Evolutionary conservation across 257 asterid genomes (phyloP).

Genomic region (Euphrasia confusa): DNA sequence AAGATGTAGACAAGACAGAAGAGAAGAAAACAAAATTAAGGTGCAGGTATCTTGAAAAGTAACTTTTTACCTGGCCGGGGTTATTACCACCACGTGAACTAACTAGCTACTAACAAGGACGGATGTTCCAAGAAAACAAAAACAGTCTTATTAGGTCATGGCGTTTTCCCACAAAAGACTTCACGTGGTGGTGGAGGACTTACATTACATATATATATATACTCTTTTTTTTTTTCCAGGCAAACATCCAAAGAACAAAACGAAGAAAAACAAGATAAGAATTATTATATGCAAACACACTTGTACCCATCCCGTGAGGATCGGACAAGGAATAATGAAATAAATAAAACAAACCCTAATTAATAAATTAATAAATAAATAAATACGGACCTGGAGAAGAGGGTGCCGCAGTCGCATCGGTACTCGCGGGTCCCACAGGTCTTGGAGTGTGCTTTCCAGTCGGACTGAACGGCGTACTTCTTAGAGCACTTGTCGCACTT

Average conservation of each 20-base stretch:
- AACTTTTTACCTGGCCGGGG: constrained; percentile 21
- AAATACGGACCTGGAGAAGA: constrained; percentile 56
- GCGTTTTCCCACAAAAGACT: constrained; percentile 37
- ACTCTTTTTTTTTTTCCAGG: constrained; percentile 31
- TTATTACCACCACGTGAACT: constrained; percentile 48
- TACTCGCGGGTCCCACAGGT: constrained; percentile 78
- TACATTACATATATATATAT: too few species aligned
- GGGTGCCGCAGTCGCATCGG: constrained; percentile 77
- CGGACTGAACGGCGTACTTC: constrained; percentile 80
- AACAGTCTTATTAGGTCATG: constrained; percentile 30
- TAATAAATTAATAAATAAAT: too few species aligned
- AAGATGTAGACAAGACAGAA: constrained; percentile 36
- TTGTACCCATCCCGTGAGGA: background rate
- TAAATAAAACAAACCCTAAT: constrained; percentile 24
- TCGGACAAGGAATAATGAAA: background rate
- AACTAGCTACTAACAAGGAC: constrained; percentile 22
- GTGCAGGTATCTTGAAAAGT: constrained; percentile 22
- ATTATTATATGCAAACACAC: too few species aligned
- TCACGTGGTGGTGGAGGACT: constrained; percentile 45
- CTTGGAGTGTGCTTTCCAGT: constrained; percentile 77
- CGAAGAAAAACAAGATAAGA: constrained; percentile 15
- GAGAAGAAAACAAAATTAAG: constrained; percentile 37
- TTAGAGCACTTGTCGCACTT: constrained; percentile 78
- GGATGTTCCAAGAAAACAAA: constrained; percentile 33
- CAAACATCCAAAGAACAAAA: constrained; percentile 51